These are phyloP conservation scores for Phylloporus sp. DNA, from an alignment of 768 basidiomycete species.

Conservation along the genomic window DNA sequence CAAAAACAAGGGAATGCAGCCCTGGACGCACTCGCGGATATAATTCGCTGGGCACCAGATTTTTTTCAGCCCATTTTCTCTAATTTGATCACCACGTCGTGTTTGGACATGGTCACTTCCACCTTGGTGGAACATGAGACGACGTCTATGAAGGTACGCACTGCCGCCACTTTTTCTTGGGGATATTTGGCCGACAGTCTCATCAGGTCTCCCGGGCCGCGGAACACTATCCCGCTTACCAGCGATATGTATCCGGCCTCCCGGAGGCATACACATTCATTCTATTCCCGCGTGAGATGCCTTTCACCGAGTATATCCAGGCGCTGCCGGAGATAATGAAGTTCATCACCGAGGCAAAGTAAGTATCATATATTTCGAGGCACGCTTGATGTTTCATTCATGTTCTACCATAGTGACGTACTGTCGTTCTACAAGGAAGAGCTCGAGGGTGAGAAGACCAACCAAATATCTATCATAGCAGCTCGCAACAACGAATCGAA, in stretches of 20 bases:
- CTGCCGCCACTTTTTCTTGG: neutral
- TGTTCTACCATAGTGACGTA: constrained; percentile 15
- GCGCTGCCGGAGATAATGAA: neutral
- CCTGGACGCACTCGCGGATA: neutral
- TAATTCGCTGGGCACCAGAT: neutral
- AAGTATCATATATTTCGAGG: constrained; percentile 9
- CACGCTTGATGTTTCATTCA: too few relatives aligned
- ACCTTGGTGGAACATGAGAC: neutral
- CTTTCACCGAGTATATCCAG: neutral
- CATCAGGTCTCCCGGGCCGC: neutral
- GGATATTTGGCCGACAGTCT: too few relatives aligned
- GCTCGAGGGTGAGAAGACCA: constrained; percentile 25
- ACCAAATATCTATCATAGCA: constrained; percentile 29
- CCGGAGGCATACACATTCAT: neutral
- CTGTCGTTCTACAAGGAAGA: neutral
- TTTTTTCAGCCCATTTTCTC: neutral
- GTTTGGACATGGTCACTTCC: neutral
- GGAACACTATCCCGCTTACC: neutral
- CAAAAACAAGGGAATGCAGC: neutral
- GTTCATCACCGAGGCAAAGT: constrained; percentile 32
- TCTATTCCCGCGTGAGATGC: neutral
- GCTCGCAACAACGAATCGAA: constrained; percentile 16
- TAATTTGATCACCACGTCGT: neutral
- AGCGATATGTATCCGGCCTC: neutral
- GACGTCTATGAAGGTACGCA: neutral